Base-by-base conservation (phyloP, 164 flowering plant species). In the Vitis riparia region DNA sequence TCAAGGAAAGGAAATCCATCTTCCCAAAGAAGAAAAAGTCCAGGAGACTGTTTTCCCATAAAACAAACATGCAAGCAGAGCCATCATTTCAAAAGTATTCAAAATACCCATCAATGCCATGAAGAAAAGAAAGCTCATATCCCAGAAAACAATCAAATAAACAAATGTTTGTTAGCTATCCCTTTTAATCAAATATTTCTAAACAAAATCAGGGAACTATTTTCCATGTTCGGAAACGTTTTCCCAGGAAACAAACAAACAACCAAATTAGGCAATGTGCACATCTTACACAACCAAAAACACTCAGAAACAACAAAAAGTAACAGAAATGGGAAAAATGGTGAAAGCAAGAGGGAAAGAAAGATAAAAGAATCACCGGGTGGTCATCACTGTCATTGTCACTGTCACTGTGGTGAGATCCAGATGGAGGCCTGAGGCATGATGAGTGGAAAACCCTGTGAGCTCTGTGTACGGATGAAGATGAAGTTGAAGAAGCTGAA, bases 341-440 rank as follows among this genome's bases (percentile, higher is more conserved):
- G 7, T 17, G 8, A 19, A 15, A 6, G 37, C 50, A 66, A 23
- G 57, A n/a, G 9, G 44, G 17, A 11, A 27, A n/a, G 65, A 29
- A 57, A 58, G 1, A 74, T 10, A 57, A 61, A 59, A 59, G 62
- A n/a, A 59, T 12, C 56, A 53, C 56, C 56, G 56, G 56, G 0
- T 59, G 15, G 59, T 85, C 90, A 77, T 71, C 80, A 16, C 74
- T 73, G 50, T 71, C 80, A 62, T 69, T 60, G 63, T 57, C 73
- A 63, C 70, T 32, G 59, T 70, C 51, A 29, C 7, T 3, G 7
- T 37, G 73, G 50, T 65, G 72, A 73, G 88, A 81, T 79, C 83
- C 70, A 66, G 84, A 81, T 12, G 86, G 55, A 51, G 77, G 23
- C 5, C 89, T 84, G 10, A 88, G 85, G 66, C 95, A 90, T 10